Base-by-base conservation (phyloP, 805 yeast genomes). In the Phaffomyces antillensis region DNA sequence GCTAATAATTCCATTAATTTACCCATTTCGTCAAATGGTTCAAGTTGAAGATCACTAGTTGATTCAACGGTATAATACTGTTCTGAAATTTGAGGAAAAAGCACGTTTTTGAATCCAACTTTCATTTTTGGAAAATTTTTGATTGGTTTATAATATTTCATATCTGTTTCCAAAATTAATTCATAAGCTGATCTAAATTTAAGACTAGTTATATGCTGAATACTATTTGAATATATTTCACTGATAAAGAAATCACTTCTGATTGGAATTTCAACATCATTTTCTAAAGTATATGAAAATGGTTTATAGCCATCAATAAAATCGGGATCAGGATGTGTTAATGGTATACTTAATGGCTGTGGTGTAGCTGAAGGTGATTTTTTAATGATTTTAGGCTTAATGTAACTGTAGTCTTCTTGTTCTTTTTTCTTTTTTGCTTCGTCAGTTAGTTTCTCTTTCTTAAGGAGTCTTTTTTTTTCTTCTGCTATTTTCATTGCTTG, bases 21-120 rank as follows among this genome's bases (percentile, higher is more conserved):
- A 5, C 79, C 82, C 43, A 83, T 70, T 53, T 84, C 91, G 41
- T 68, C 73, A 39, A 80, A 64, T 5, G 89, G 86, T 54, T 81
- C 80, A 36, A 79, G 67, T 47, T 75, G 80, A 43, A 77, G 76
- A 48, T 72, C 71, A 48, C 75, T 77, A 7, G 39, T 11, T 15
- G 83, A 77, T 15, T 64, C 61, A 4, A 74, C 73, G 33, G 80
- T 60, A 9, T 70, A 48, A 49, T 73, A 80, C 36, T 66, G 65
- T 52, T 81, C 86, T 30, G 59, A 60, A 48, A 77, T 73, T 36
- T 67, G 63, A 1, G 81, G 78, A 54, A 57, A 71, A 26, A 63
- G 62, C 7, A 62, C 56, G 13, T 66, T 53, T 4, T 53, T 41
- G 23, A 67, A 54, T 32, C 49, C 56, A n/a, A 57, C 55, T 1